A percentile compares a stretch with the other conserved stretches of the same genome.
Conservation (phyloP, 805 yeast species). For the Barnettozyma californica region DNA sequence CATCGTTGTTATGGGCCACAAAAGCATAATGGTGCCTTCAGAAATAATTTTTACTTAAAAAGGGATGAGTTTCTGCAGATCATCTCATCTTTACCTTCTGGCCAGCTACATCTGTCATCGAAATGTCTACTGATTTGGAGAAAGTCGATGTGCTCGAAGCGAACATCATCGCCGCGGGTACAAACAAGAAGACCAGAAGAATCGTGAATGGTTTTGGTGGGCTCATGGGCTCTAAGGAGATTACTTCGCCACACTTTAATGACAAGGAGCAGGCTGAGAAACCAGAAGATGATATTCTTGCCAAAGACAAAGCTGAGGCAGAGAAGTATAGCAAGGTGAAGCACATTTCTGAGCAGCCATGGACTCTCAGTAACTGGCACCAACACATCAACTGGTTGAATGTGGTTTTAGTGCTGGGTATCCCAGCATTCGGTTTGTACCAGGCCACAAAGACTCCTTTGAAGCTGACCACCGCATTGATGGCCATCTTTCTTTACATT, state of each 20-base stretch:
- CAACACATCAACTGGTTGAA: constrained; percentile 78
- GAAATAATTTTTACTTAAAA: neutral
- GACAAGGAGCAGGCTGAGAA: constrained; percentile 39
- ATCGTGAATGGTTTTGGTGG: constrained; percentile 78
- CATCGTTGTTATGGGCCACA: constrained; percentile 2
- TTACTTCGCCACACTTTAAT: constrained; percentile 64
- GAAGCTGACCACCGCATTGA: constrained; percentile 24
- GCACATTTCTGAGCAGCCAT: constrained; percentile 75
- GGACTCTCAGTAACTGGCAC: constrained; percentile 70
- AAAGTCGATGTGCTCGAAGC: constrained; percentile 61
- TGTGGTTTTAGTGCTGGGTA: constrained; percentile 52
- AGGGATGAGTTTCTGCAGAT: neutral
- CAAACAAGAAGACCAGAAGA: constrained; percentile 62
- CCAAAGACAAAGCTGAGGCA: constrained; percentile 37
- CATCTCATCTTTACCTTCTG: neutral
- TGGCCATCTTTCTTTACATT: constrained; percentile 43
- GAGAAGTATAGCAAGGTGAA: constrained; percentile 33
- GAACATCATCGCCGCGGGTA: constrained; percentile 78
- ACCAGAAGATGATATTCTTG: constrained; percentile 40
- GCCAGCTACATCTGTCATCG: neutral
- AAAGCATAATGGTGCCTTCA: neutral
- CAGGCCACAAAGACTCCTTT: constrained; percentile 43
- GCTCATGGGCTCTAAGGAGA: constrained; percentile 75
- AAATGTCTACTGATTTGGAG: constrained; percentile 18
- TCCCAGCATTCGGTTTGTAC: constrained; percentile 53